phyloP scores from a whole-genome alignment of 257 asterid genomes.

The Solanum virginianum region DNA sequence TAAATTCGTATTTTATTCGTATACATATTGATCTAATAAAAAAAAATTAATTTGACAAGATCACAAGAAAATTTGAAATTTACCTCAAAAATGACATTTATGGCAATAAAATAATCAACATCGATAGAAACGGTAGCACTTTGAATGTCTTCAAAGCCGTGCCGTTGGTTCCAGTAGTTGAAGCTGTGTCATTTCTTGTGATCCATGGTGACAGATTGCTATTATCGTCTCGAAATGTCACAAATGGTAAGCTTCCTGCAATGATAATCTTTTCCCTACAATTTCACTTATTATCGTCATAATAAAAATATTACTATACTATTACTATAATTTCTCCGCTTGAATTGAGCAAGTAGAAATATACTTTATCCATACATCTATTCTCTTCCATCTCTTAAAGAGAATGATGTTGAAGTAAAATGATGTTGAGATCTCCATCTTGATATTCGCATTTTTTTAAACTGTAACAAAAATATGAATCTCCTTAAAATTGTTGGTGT shows the following conservation, averaged over 20 bases:
- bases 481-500: too few species aligned
- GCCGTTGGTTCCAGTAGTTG: slow-evolving; percentile 24
- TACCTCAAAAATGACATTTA: slow-evolving; percentile 41
- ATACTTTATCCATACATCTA: too few species aligned
- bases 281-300: background rate
- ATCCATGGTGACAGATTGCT: slow-evolving; percentile 33
- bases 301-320: too few species aligned
- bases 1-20: background rate
- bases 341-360: too few species aligned
- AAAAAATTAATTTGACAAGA: background rate
- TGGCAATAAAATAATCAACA: slow-evolving; percentile 37
- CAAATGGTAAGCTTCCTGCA: slow-evolving; percentile 25
- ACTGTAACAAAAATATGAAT: too few species aligned
- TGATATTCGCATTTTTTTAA: too few species aligned
- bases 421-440: too few species aligned
- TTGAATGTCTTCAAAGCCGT: slow-evolving; percentile 29
- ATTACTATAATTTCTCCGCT: too few species aligned
- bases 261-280: slow-evolving; percentile 40
- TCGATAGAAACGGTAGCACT: slow-evolving; percentile 42
- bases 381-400: too few species aligned
- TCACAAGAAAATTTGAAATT: background rate
- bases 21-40: background rate
- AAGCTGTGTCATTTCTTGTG: slow-evolving; percentile 41
- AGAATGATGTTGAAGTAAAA: too few species aligned
- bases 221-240: slow-evolving; percentile 28